These are phyloP conservation scores for Rhodomyrtus psidioides DNA, from an alignment of 441 rosid species.

Conservation along the genomic window DNA sequence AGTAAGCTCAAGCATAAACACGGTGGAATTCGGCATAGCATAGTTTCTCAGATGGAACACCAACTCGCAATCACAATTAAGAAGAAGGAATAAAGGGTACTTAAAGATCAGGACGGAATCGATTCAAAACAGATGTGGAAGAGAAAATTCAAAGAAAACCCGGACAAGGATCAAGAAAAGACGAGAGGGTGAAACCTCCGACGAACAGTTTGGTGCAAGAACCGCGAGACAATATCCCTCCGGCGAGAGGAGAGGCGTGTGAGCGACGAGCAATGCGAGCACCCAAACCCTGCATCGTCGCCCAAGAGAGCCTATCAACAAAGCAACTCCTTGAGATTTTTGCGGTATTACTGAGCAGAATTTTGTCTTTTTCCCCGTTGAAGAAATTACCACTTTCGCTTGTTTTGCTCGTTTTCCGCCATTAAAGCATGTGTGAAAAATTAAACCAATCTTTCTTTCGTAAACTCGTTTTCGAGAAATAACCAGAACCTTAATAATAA, in stretches of 20 bases:
- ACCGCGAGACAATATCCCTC: slow-evolving; percentile 4
- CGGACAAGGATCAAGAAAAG: neutral
- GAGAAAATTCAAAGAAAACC: neutral
- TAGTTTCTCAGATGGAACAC: neutral
- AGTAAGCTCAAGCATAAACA: neutral
- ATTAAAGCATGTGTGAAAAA: neutral
- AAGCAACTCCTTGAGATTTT: neutral
- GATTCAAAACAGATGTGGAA: neutral
- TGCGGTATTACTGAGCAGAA: neutral
- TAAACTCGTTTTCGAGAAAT: neutral
- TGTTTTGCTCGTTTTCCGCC: neutral
- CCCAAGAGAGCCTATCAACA: neutral
- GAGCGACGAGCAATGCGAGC: neutral
- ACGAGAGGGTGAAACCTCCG: slow-evolving; percentile 29
- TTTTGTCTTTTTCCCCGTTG: neutral
- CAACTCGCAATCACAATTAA: neutral
- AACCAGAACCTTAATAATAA: neutral
- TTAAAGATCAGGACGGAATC: neutral
- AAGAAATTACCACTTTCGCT: neutral
- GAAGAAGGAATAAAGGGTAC: neutral
- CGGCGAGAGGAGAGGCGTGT: neutral
- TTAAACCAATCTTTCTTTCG: neutral
- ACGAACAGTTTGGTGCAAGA: slow-evolving; percentile 39
- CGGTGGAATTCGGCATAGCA: neutral
- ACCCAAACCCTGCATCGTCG: slow-evolving; percentile 4